A percentile compares a stretch with the other conserved stretches of the same genome.
These are phyloP conservation scores for Leccinum discolor DNA, from an alignment of 1,284 basidiomycete species.

Conservation along the genomic window DNA sequence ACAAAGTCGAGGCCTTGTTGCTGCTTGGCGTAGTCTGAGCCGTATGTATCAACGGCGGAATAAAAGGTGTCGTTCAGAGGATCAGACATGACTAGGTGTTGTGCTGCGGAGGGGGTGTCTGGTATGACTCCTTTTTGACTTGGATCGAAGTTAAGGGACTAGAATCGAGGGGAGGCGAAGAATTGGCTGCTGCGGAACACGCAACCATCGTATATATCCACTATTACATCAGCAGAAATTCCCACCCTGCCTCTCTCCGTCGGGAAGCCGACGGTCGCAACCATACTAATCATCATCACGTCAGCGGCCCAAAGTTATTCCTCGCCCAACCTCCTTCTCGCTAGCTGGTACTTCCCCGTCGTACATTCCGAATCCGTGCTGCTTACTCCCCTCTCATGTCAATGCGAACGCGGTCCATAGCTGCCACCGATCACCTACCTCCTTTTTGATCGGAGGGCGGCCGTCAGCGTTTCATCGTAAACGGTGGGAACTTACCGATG, in stretches of 20 bases:
- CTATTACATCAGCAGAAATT: slow-evolving; percentile 34
- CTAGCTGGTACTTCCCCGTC: background rate
- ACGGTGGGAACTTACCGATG: slow-evolving; percentile 2
- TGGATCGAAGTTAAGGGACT: slow-evolving; percentile 1
- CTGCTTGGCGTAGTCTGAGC: slow-evolving; percentile 37
- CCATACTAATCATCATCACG: slow-evolving; percentile 22
- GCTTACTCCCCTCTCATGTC: slow-evolving; percentile 7
- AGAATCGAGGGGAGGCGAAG: slow-evolving; percentile 7
- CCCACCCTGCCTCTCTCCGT: slow-evolving; percentile 28
- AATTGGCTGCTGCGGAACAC: slow-evolving; percentile 33
- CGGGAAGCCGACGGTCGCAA: slow-evolving; percentile 19
- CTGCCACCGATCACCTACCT: slow-evolving; percentile 30
- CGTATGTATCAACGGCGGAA: slow-evolving; percentile 36
- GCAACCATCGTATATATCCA: slow-evolving; percentile 36
- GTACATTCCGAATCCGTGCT: background rate
- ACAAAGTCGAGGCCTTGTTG: slow-evolving; percentile 60
- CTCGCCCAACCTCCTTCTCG: background rate
- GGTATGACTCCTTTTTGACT: slow-evolving; percentile 22
- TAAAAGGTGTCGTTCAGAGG: slow-evolving; percentile 31
- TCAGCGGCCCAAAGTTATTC: slow-evolving; percentile 12
- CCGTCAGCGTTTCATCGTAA: slow-evolving; percentile 9
- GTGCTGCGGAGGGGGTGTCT: slow-evolving; percentile 27
- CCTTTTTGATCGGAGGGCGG: slow-evolving; percentile 27
- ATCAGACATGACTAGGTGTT: slow-evolving; percentile 30
- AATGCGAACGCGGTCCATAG: slow-evolving; percentile 20